A percentile compares a stretch with the other conserved stretches of the same genome.
Evolutionary conservation across 495 filamentous ascomycete species (phyloP).

Genomic region (Aspergillus funiculosus): DNA sequence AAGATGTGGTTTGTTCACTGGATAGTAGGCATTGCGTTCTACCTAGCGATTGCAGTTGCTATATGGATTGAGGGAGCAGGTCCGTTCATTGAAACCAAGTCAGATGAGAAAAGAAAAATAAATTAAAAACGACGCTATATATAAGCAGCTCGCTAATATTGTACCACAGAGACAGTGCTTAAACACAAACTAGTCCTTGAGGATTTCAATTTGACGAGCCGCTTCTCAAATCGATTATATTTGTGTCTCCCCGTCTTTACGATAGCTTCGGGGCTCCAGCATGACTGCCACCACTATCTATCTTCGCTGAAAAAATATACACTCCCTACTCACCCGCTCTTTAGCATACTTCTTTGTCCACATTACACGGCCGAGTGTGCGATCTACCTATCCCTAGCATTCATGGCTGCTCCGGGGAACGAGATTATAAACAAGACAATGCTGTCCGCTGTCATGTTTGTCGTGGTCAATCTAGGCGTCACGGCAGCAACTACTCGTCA

Average conservation of each 20-base stretch:
- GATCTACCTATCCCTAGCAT: conserved; percentile 72
- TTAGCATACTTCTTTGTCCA: conserved; percentile 68
- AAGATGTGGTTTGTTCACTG: conserved; percentile 84
- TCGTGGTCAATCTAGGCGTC: conserved; percentile 70
- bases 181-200: conserved; percentile 26
- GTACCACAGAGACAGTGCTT: conserved; percentile 26
- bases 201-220: conserved; percentile 33
- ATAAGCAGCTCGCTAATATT: no score
- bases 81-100: no score
- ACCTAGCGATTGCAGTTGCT: conserved; percentile 61
- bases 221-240: conserved; percentile 54
- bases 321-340: conserved; percentile 66
- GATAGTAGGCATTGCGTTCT: conserved; percentile 72
- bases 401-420: conserved; percentile 63
- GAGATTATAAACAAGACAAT: conserved; percentile 67
- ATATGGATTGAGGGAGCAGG: conserved; percentile 84
- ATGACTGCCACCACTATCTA: conserved; percentile 76
- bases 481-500: conserved; percentile 70
- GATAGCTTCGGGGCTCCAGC: conserved; percentile 68
- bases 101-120: no score
- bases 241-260: conserved; percentile 62
- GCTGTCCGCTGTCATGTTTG: conserved; percentile 61
- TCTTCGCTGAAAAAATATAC: conserved; percentile 78
- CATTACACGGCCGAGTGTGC: conserved; percentile 87
- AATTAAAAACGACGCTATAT: no score